phyloP scores from a whole-genome alignment of 164 flowering plant species.

The Aristolochia fimbriata region DNA sequence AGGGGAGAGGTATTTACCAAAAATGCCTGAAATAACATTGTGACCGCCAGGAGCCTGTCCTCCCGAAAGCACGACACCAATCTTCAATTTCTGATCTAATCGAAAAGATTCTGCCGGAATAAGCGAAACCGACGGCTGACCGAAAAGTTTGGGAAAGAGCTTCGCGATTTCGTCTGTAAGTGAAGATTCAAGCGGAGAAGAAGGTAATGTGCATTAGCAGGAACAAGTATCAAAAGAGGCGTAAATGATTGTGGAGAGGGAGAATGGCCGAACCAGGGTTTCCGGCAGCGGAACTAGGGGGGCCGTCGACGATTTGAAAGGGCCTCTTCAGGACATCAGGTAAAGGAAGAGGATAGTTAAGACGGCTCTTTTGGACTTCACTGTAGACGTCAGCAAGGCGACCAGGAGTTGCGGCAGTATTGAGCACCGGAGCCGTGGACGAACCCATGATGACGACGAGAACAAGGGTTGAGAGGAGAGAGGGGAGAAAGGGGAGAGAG shows the following conservation, averaged over 20 bases:
- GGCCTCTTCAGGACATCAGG: slow-evolving; percentile 57
- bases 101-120: slow-evolving; percentile 33
- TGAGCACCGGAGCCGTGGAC: neutral
- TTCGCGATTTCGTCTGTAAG: slow-evolving; percentile 82
- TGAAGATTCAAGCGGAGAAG: neutral
- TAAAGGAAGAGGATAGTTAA: slow-evolving; percentile 57
- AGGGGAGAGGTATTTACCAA: slow-evolving; percentile 35
- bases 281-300: slow-evolving; percentile 81
- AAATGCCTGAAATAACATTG: slow-evolving; percentile 89
- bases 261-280: slow-evolving; percentile 29
- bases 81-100: slow-evolving; percentile 51
- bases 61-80: slow-evolving; percentile 93
- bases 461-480: neutral
- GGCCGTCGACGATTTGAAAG: slow-evolving; percentile 65
- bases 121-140: slow-evolving; percentile 78
- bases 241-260: too few relatives aligned
- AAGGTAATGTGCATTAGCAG: neutral
- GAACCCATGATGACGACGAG: neutral
- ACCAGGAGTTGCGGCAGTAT: slow-evolving; percentile 14
- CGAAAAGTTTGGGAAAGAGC: slow-evolving; percentile 73
- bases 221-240: too few relatives aligned
- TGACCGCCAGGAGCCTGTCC: slow-evolving; percentile 99
- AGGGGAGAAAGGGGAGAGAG: too few relatives aligned
- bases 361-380: slow-evolving; percentile 65
- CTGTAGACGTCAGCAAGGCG: slow-evolving; percentile 58